Conservation (phyloP, 2,329 filamentous ascomycete genomes). For the Ceratocystis smalleyi region DNA sequence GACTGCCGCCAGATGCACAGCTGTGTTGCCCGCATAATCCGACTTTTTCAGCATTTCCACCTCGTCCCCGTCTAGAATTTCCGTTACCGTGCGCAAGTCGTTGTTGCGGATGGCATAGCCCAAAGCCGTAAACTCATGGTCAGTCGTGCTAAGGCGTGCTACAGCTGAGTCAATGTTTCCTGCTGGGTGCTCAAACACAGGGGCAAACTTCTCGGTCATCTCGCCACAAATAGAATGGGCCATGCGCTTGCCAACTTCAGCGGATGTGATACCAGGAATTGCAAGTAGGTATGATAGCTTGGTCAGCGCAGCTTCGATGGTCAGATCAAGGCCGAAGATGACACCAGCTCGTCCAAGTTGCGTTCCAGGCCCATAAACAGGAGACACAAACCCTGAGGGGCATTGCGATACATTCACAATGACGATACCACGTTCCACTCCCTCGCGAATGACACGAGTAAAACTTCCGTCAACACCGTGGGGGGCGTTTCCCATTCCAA, state of each 20-base stretch:
- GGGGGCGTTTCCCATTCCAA: constrained; percentile 84
- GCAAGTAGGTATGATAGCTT: constrained; percentile 80
- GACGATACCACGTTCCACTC: constrained; percentile 64
- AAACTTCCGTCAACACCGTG: constrained; percentile 65
- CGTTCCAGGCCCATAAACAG: constrained; percentile 63
- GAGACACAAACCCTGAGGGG: constrained; percentile 58
- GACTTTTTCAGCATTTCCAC: constrained; percentile 53
- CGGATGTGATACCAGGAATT: constrained; percentile 43
- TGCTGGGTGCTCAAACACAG: constrained; percentile 61
- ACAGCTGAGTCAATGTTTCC: constrained; percentile 32
- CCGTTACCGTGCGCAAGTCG: constrained; percentile 47
- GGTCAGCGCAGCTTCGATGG: constrained; percentile 76
- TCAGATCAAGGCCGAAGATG: constrained; percentile 78
- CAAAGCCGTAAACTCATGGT: constrained; percentile 58
- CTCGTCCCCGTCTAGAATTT: constrained; percentile 52
- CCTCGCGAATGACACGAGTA: constrained; percentile 59
- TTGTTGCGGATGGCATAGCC: constrained; percentile 67
- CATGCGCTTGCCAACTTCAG: constrained; percentile 56
- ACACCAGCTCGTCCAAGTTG: constrained; percentile 70
- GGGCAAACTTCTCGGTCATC: constrained; percentile 59
- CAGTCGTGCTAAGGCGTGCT: constrained; percentile 30
- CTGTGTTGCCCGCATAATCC: constrained; percentile 71
- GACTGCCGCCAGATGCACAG: constrained; percentile 42
- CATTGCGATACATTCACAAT: constrained; percentile 90
- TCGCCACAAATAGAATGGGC: constrained; percentile 65